phyloP scores from a whole-genome alignment of 164 flowering plant genomes.

The Kingdonia uniflora region DNA sequence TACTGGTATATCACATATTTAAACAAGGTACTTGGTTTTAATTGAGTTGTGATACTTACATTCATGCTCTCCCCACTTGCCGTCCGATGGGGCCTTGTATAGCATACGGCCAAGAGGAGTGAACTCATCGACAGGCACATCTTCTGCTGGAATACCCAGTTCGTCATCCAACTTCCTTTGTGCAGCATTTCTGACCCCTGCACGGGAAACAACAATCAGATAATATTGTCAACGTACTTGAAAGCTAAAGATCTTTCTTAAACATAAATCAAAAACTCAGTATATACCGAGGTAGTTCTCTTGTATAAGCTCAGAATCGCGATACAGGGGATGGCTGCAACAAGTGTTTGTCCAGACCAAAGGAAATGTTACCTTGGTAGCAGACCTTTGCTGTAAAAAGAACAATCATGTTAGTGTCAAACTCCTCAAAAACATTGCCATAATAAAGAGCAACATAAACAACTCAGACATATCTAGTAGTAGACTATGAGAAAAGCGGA shows the following conservation, averaged over 20 bases:
- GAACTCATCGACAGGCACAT: conserved; percentile 83
- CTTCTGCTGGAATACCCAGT: conserved; percentile 84
- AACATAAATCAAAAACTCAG: background rate
- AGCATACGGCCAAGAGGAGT: conserved; percentile 76
- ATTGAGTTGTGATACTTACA: conserved; percentile 26
- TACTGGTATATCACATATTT: background rate
- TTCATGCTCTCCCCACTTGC: conserved; percentile 99
- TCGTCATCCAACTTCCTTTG: conserved; percentile 95
- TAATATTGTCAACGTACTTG: background rate
- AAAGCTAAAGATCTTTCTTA: background rate
- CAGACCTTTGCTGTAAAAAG: conserved; percentile 81
- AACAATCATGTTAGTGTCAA: conserved; percentile 3
- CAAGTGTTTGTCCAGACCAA: conserved; percentile 99
- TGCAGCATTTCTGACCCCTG: conserved; percentile 94
- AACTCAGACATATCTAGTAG: no score
- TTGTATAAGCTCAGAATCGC: conserved; percentile 86
- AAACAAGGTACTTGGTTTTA: background rate
- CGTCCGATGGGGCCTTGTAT: conserved; percentile 99
- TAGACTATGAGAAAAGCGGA: no score
- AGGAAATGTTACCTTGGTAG: conserved; percentile 96
- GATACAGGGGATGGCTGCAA: conserved; percentile 94
- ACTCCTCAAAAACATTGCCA: background rate
- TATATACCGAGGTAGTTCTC: conserved; percentile 67
- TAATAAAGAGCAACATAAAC: no score
- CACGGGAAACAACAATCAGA: conserved; percentile 1